These are phyloP conservation scores for Hordeum pubiflorum DNA, from an alignment of 202 grass and related monocot genomes.

Conservation along the genomic window DNA sequence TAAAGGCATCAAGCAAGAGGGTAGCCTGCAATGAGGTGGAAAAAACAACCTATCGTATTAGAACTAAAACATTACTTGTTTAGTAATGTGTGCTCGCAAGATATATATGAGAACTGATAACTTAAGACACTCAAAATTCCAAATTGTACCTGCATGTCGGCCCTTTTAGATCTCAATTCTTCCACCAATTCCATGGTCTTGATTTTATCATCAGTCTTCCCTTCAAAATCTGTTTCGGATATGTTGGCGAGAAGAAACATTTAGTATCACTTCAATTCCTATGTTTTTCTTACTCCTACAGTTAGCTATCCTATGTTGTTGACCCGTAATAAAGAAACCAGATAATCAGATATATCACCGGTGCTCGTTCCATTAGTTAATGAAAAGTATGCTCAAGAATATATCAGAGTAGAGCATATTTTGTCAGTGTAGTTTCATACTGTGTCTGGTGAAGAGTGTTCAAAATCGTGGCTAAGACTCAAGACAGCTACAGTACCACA, in stretches of 20 bases:
- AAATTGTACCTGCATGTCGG: conserved; percentile 74
- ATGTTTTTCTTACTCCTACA: background rate
- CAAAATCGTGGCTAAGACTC: background rate
- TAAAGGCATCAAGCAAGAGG: conserved; percentile 84
- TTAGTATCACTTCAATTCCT: background rate
- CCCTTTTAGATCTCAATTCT: conserved; percentile 77
- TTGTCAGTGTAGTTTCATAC: background rate
- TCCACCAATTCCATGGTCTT: conserved; percentile 60
- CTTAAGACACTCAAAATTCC: background rate
- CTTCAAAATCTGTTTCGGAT: conserved; percentile 66
- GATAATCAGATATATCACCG: background rate
- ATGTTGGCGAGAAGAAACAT: conserved; percentile 28
- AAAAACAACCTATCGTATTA: background rate
- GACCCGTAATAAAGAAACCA: background rate
- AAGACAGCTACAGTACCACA: background rate
- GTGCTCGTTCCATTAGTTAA: background rate
- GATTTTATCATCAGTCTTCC: conserved; percentile 85
- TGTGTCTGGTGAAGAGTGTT: background rate
- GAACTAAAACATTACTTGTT: conserved; percentile 2
- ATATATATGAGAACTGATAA: background rate
- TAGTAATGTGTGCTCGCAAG: background rate
- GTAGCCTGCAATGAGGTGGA: conserved; percentile 46
- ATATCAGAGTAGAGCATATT: background rate
- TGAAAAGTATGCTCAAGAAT: background rate
- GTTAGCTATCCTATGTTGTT: background rate